These are phyloP conservation scores for Fusarium secorum DNA, from an alignment of 2,329 filamentous ascomycete species.

Conservation along the genomic window DNA sequence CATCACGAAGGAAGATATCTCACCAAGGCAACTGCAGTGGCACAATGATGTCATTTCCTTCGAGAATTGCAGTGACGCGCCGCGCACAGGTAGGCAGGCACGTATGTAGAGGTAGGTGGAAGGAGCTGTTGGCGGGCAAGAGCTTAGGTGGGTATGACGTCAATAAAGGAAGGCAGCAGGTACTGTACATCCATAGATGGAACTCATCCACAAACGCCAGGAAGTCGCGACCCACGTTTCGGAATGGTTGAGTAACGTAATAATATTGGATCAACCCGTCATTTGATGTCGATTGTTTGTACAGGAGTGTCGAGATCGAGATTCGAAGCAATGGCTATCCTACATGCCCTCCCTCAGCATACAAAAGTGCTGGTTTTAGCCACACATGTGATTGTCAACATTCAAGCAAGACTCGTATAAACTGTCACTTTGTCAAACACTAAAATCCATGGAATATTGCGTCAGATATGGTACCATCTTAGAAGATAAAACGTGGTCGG, in stretches of 20 bases:
- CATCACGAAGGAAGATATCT: constrained; percentile 27
- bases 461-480: constrained; percentile 21
- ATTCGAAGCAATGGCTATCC: constrained; percentile 2
- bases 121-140: neutral
- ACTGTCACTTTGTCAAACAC: neutral
- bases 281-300: neutral
- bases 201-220: constrained; percentile 8
- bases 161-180: constrained; percentile 7
- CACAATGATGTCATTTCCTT: constrained; percentile 37
- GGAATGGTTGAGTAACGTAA: constrained; percentile 29
- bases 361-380: neutral
- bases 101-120: neutral
- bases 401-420: neutral
- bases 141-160: constrained; percentile 23
- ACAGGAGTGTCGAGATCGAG: constrained; percentile 5
- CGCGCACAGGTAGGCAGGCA: neutral
- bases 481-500: constrained; percentile 17
- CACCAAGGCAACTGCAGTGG: constrained; percentile 3
- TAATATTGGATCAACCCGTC: constrained; percentile 2
- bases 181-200: neutral
- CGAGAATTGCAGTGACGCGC: constrained; percentile 19
- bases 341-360: neutral
- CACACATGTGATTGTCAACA: constrained; percentile 24
- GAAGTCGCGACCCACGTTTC: constrained; percentile 1
- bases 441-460: constrained; percentile 1